Evolutionary conservation across 345 rosid genomes (phyloP), one percentile per base, ranked within the genome.

Genomic region (Salix viminalis): DNA sequence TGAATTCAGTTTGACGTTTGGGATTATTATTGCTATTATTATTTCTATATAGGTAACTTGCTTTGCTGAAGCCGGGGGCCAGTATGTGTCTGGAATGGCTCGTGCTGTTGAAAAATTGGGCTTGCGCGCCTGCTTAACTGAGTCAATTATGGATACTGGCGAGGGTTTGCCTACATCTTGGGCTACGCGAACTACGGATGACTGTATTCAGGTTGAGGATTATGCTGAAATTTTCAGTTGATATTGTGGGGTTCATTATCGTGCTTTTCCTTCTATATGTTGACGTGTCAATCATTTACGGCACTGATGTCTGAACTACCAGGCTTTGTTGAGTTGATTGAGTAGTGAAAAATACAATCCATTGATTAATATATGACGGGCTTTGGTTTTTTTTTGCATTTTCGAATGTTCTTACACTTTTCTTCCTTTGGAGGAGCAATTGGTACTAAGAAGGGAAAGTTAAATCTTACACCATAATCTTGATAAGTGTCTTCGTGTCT

Each of bases 51-150:
- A 91, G 96, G 90, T 89, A 28, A 88, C 96, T 6, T 91, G 96
- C 85, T 88, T 89, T 77, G 93, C 96, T 36, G 93, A 91, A 82
- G 96, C 93, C 0, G 96, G 96, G 76, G 96, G 93, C 52, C 95
- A 88, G 78, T 89, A 89, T 42, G 89, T 89, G 30, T 70, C 84
- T 15, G 91, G 83, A 73, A 89, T 91, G 91, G 95, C 90, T 58
- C 83, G 82, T 68, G 93, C 93, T 0, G 96, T 88, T 73, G 88
- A 85, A 81, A 67, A 80, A 78, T 82, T 91, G 36, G 96, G 96
- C 19, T 72, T 91, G 48, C 87, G 93, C 16, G 96, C 96, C 1
- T 91, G 96, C 61, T 86, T 89, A 76, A 80, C 86, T 11, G 77
- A 88, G 75, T 91, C 95, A 8, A 81, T 67, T 36, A 87, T 89